Percentiles rank a stretch among this genome's conserved stretches.
phyloP scores from a whole-genome alignment of 2,329 filamentous ascomycete genomes.

The Aspergillus costaricaensis region DNA sequence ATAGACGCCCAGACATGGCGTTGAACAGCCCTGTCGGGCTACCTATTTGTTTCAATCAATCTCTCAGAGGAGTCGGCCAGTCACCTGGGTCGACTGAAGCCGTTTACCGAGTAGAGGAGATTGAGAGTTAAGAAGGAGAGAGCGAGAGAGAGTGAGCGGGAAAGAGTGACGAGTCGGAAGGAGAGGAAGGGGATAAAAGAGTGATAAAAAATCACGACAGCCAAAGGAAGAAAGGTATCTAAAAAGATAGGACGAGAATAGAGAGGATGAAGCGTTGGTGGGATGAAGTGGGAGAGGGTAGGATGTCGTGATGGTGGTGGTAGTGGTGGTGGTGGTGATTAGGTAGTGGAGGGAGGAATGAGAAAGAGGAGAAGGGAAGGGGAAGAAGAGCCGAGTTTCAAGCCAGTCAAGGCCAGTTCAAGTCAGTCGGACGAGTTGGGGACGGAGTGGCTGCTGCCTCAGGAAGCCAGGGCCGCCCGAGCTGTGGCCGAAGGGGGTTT shows the following conservation, averaged over 20 bases:
- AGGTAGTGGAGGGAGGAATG: conserved; percentile 10
- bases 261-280: not conserved
- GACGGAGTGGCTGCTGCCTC: conserved; percentile 16
- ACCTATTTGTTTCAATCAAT: conserved; percentile 34
- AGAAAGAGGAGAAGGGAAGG: conserved; percentile 12
- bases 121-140: conserved; percentile 13
- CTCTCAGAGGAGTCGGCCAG: conserved; percentile 23
- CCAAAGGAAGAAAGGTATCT: conserved; percentile 2
- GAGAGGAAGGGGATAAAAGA: conserved; percentile 12
- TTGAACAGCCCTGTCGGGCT: conserved; percentile 42
- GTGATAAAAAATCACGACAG: not conserved
- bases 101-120: conserved; percentile 6
- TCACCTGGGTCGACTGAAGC: conserved; percentile 24
- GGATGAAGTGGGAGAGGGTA: not conserved
- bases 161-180: conserved; percentile 12
- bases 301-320: conserved; percentile 5
- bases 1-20: conserved; percentile 44
- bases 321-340: conserved; percentile 10
- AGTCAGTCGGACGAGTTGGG: not conserved
- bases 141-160: conserved; percentile 9
- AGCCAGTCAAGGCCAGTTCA: too few species aligned
- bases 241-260: conserved; percentile 1
- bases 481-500: not conserved
- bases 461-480: conserved; percentile 13
- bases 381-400: conserved; percentile 5